A percentile compares a stretch with the other conserved stretches of the same genome.
Conservation (phyloP, 257 asterid species). For the Paulownia fortunei region DNA sequence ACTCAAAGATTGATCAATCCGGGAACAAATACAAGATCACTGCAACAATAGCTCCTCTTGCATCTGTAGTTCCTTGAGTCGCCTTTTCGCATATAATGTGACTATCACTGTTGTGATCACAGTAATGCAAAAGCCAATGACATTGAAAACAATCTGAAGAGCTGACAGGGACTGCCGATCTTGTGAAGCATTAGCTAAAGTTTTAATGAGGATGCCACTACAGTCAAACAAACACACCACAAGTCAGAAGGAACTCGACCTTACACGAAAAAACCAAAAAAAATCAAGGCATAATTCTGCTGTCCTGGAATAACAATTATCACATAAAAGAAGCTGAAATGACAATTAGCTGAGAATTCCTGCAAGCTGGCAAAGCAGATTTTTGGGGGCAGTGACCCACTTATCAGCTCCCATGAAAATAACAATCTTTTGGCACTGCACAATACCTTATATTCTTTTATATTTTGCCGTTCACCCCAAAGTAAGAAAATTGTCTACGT, state of each 20-base stretch:
- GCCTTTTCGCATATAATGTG: slow-evolving; percentile 69
- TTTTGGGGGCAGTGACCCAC: background rate
- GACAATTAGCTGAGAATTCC: background rate
- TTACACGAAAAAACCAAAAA: background rate
- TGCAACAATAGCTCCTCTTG: slow-evolving; percentile 68
- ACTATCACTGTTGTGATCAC: slow-evolving; percentile 65
- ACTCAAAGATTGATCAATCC: background rate
- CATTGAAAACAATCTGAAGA: slow-evolving; percentile 61
- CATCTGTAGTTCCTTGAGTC: slow-evolving; percentile 68
- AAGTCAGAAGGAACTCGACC: slow-evolving; percentile 9
- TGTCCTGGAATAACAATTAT: background rate
- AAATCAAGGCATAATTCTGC: background rate
- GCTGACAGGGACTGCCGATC: slow-evolving; percentile 54
- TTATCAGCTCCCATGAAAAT: background rate
- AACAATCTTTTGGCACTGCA: background rate
- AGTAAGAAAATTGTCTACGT: no score
- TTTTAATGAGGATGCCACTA: slow-evolving; percentile 78
- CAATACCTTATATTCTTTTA: no score
- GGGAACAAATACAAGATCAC: slow-evolving; percentile 34
- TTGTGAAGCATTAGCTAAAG: slow-evolving; percentile 79
- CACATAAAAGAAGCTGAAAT: background rate
- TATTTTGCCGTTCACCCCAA: background rate
- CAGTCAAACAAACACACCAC: slow-evolving; percentile 27
- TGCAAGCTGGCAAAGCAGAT: background rate
- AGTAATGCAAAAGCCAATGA: slow-evolving; percentile 62